Conservation (phyloP, 306 rosid genomes). For the Cicer chorassanicum region DNA sequence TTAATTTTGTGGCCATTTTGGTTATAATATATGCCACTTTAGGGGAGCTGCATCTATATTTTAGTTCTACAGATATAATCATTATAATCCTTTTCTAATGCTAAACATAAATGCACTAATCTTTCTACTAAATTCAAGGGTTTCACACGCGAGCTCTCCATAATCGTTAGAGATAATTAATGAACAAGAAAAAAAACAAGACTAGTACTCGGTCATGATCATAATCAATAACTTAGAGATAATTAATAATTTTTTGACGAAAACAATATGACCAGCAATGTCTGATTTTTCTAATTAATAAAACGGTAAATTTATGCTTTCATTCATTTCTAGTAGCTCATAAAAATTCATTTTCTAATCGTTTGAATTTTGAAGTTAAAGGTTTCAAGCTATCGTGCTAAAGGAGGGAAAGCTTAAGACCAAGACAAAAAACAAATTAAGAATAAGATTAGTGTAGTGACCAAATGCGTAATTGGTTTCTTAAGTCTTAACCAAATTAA, state of each 20-base stretch:
- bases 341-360: conserved; percentile 17
- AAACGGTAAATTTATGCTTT: not conserved
- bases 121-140: conserved; percentile 40
- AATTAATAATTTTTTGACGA: not conserved
- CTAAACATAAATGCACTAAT: not conserved
- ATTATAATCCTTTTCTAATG: not conserved
- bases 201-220: not conserved
- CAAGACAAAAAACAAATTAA: not conserved
- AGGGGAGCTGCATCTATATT: conserved; percentile 5
- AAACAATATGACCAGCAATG: too few relatives aligned
- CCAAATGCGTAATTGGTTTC: too few relatives aligned
- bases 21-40: conserved; percentile 22
- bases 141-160: conserved; percentile 45
- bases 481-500: not conserved
- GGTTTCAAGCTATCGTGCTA: conserved; percentile 33
- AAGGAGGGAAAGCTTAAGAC: conserved; percentile 29
- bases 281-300: not conserved
- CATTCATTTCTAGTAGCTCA: not conserved
- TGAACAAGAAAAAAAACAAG: not conserved
- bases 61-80: conserved; percentile 13
- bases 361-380: not conserved
- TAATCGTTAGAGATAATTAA: not conserved
- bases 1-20: conserved; percentile 1
- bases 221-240: conserved; percentile 14
- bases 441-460: too few relatives aligned